Evolutionary conservation across 176 grass and related monocot species (phyloP), one percentile per base, ranked within the genome.

Genomic region (Oryza rufipogon): DNA sequence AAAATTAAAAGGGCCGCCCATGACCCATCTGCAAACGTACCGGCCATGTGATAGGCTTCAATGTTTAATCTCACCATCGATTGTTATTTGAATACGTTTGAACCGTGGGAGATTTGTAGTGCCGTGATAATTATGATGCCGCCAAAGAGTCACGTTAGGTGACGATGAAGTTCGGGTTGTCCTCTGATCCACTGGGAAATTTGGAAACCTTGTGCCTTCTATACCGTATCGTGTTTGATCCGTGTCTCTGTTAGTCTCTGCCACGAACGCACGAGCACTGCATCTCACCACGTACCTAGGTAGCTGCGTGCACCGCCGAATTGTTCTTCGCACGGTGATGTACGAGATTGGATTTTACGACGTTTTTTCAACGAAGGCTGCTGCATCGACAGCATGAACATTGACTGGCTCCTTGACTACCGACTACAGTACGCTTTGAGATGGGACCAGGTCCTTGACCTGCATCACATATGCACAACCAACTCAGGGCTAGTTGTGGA

Each of bases 351-450:
- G 60, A 61, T 32, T 7, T 3, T 22, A 74, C 38, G 1, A 41
- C 32, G 3, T 28, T 76, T 85, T 38, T 81, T 85, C 51, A 76
- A 76, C 49, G 3, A 76, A 22, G 41, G 16, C 77, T 30, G 82
- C 39, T 33, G 4, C 42, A 39, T 19, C 8, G 61, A 80, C 11
- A 10, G 47, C 19, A 3, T 39, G 36, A 1, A 6, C 30, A 70
- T 49, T 84, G 70, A 84, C 87, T 54, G 16, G 74, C 6, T 66
- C 66, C 0, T 56, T 83, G 41, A 9, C 70, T 41, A 42, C 30
- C 30, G 30, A 32, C 30, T 32, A 32, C 30, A 32, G 30, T 32
- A 32, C 1, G 58, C n/a, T 63, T 23, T n/a, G 58, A 63, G 58
- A 63, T 23, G 58, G n/a, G 58, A 63, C 20, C 58, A 63, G 58